Base-by-base conservation (phyloP, 345 rosid genomes). In the Populus alba region DNA sequence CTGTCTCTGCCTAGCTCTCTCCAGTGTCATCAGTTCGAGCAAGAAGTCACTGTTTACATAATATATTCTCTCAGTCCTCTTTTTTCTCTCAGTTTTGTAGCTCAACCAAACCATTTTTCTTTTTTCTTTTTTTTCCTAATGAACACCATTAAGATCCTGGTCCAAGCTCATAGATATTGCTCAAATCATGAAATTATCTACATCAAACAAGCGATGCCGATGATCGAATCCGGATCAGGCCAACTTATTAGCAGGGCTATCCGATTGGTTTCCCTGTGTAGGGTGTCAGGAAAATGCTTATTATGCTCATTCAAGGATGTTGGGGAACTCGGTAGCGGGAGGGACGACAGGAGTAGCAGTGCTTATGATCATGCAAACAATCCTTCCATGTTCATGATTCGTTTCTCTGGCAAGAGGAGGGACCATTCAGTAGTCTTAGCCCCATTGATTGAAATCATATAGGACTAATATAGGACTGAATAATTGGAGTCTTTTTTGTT, bases 361-460 rank as follows among this genome's bases (percentile, higher is more conserved):
- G 5, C 63, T n/a, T 57, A n/a, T 57, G 63, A 57, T 9, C 63
- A 57, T 57, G 63, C 29, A 57, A 57, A n/a, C 39, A 66, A 66
- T 75, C 18, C 67, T 35, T 59, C 23, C 71, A 41, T 18, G 68
- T 75, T 68, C 79, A 67, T 76, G 51, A 75, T 77, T 37, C 68
- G 61, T 70, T 41, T 51, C 45, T 7, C 29, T n/a, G 3, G 66
- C 68, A n/a, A 67, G 74, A 41, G 51, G 53, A 69, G 51, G 53
- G 72, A 11, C 53, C 72, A 35, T 67, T 35, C n/a, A 12, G 15
- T 29, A 6, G 22, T 65, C 25, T 1, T 29, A 65, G 37, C 16
- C 68, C 68, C 22, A 29, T 18, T 53, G 20, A 53, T 18, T 20
- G 59, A 53, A 53, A 20, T 53, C 20, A 18, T 53, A 53, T 18